Conservation (phyloP, 257 asterid genomes). For the Haberlea rhodopensis region DNA sequence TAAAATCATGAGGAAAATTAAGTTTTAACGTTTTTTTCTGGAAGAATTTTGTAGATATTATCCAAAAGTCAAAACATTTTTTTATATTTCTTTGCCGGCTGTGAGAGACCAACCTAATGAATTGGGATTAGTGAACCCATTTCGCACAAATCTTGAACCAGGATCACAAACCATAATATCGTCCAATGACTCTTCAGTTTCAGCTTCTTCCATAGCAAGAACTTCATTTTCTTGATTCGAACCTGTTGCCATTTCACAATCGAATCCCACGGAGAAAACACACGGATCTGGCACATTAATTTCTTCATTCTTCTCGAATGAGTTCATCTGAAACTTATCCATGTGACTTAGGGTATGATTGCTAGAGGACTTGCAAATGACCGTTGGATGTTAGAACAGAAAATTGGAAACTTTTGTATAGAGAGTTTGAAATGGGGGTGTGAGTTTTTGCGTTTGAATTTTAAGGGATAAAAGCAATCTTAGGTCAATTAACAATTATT, state of each 20-base stretch:
- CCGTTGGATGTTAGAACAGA: constrained; percentile 3
- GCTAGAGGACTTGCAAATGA: not conserved
- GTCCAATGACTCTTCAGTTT: constrained; percentile 42
- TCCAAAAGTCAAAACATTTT: too few relatives aligned
- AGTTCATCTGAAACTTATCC: constrained; percentile 38
- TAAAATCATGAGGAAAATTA: not conserved
- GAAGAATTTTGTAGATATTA: too few relatives aligned
- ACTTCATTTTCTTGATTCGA: constrained; percentile 45
- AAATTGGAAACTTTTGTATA: constrained; percentile 3
- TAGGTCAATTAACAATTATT: too few relatives aligned
- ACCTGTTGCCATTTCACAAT: constrained; percentile 29
- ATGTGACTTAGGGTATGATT: constrained; percentile 21
- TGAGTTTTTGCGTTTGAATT: not conserved
- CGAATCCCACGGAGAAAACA: constrained; percentile 26
- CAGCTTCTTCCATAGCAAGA: constrained; percentile 64
- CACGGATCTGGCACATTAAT: constrained; percentile 35
- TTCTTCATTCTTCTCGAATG: constrained; percentile 36
- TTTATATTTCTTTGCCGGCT: not conserved
- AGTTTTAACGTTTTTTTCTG: too few relatives aligned
- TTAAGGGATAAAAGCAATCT: too few relatives aligned
- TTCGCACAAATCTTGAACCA: constrained; percentile 54
- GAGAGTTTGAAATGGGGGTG: not conserved
- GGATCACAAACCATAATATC: constrained; percentile 77
- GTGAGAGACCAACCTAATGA: constrained; percentile 50
- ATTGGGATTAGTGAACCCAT: constrained; percentile 49